Evolutionary conservation across 345 rosid genomes (phyloP), one percentile per base, ranked within the genome.

Genomic region (Erucastrum elatum): DNA sequence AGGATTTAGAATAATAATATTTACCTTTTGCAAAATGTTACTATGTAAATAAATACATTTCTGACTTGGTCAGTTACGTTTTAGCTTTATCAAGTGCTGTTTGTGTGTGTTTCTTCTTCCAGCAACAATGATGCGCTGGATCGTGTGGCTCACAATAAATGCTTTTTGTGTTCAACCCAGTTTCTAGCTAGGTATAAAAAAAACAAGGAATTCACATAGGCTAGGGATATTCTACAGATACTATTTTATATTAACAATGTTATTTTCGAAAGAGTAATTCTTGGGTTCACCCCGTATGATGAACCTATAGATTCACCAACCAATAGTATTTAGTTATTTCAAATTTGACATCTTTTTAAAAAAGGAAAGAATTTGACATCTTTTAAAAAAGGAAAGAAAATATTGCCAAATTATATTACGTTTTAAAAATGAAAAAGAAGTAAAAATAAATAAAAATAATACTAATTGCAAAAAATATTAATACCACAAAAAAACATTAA

Each of bases 81-180:
- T 71, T 25, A 59, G 34, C 51, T 64, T 4, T 12, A 13, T 33
- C 35, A 74, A 33, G 12, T 75, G 72, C 8, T 56, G 66, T 55
- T 26, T 67, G 60, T 17, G 61, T 41, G 61, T 58, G 63, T 41
- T 41, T 29, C 70, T 59, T 62, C 37, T 51, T 68, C 44, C 30
- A 75, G 66, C 61, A 75, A 37, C 60, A 76, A 68, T 46, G 63
- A 76, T 68, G 80, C 56, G 80, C 30, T 76, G 31, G 70, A 49
- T 62, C 55, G 64, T 76, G 75, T 76, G 80, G 75, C 75, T 69
- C 74, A 49, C 35, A 69, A 29, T 3, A 61, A 49, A 61, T 69
- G 75, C 9, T 11, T 59, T 68, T 69, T 33, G 64, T 66, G 37
- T 61, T 76, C 37, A 33, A 76, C 69, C 70, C 69, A 51, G 55